Percentiles rank a stretch among this genome's conserved stretches.
These are phyloP conservation scores for Rhytidiadelphus loreus DNA, from an alignment of 225 moss, liverwort and hornwort species.

Conservation along the genomic window DNA sequence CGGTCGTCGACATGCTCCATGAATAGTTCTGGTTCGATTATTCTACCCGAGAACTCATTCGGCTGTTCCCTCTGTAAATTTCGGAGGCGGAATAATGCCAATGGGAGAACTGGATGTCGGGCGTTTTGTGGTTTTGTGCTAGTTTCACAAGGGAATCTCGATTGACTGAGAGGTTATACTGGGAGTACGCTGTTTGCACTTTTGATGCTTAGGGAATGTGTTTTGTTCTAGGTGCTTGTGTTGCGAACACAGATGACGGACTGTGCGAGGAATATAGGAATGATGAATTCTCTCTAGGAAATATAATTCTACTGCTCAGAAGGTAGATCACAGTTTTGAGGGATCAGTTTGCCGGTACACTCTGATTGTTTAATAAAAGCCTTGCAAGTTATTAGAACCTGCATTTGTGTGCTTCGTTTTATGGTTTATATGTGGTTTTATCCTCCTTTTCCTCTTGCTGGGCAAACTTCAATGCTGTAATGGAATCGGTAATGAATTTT, in stretches of 20 bases:
- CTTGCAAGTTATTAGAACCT: not conserved
- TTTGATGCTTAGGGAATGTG: not conserved
- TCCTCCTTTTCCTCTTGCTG: not conserved
- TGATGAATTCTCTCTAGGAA: not conserved
- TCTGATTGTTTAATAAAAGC: not conserved
- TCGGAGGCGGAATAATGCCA: not conserved
- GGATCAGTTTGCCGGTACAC: not conserved
- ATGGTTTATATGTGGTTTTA: not conserved
- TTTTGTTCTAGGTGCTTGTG: not conserved
- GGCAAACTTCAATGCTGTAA: not conserved
- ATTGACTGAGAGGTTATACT: not conserved
- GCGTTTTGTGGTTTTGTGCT: not conserved
- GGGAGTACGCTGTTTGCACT: not conserved
- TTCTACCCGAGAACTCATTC: not conserved
- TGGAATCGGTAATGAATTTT: not conserved
- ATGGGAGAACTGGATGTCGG: not conserved
- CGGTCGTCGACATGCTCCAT: not conserved
- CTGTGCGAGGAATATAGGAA: not conserved
- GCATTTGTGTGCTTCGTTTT: not conserved
- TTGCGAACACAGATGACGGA: not conserved
- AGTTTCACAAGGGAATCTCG: not conserved
- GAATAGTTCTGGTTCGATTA: not conserved
- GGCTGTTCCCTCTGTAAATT: not conserved
- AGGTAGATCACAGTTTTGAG: not conserved
- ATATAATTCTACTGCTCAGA: not conserved